phyloP scores from a whole-genome alignment of 1,284 basidiomycete genomes.

The Puccinia hordei region DNA sequence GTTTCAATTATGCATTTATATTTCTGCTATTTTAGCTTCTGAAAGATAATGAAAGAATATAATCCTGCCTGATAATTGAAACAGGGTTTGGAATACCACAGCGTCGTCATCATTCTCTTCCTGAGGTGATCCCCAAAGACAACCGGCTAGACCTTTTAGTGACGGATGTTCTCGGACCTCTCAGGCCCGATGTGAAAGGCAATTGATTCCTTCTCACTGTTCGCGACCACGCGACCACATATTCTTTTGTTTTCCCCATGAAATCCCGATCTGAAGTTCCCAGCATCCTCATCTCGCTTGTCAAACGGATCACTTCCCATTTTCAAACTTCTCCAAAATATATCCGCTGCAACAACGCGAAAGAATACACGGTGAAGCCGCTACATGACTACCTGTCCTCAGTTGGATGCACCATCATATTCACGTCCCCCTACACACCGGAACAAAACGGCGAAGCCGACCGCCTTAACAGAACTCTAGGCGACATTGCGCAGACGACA shows the following conservation, averaged over 20 bases:
- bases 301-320: neutral
- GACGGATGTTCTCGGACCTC: neutral
- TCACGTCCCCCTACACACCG: conserved; percentile 6
- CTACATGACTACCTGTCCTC: neutral
- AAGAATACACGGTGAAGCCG: neutral
- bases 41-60: no score
- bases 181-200: neutral
- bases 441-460: conserved; percentile 31
- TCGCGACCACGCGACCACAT: conserved; percentile 3
- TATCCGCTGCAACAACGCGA: conserved; percentile 1
- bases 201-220: neutral
- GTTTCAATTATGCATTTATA: no score
- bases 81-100: no score
- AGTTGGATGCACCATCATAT: neutral
- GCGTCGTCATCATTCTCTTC: neutral
- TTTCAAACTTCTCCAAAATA: neutral
- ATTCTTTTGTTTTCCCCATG: neutral
- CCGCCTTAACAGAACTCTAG: conserved; percentile 8
- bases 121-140: neutral
- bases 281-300: neutral
- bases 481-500: conserved; percentile 11
- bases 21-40: no score
- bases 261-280: neutral
- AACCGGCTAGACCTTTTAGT: neutral
- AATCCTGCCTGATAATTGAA: no score